Evolutionary conservation across 495 filamentous ascomycete genomes (phyloP), one percentile per base, ranked within the genome.

Genomic region (Penicillium fimorum): DNA sequence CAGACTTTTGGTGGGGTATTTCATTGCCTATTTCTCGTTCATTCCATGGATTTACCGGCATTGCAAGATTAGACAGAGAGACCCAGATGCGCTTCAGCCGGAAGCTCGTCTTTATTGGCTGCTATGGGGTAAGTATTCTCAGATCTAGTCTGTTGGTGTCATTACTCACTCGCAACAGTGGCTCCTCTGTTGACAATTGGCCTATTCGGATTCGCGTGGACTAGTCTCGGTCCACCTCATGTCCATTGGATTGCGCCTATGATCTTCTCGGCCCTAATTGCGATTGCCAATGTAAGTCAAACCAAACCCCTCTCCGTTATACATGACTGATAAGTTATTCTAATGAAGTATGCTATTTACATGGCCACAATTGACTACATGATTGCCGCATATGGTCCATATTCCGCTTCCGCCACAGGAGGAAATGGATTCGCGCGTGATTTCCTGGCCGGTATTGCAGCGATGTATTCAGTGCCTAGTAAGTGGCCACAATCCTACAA

Each of bases 281-380:
- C 83, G 12, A 86, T 87, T 52, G 84, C 86, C 15, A 87, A 88
- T 51, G 66, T 66, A 35, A 56, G 63, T 44, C 12, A 5, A 5
- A 1, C 13, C 18, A 13, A 4, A 1, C 12, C 7, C 22, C 6
- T 17, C 4, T 8, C 2, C 8, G 11, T 44, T 27, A 22, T 32
- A 17, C 0, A 24, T 9, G 5, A 40, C 11, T 48, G 25, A 41
- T 20, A 1, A 13, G 0, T 10, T 32, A 37, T 24, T 18, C 12
- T 11, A 13, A 30, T 33, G 1, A 13, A 68, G 68, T 88, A 86
- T 58, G 74, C 79, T 42, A 88, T 89, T 55, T 88, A 89, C 69
- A 90, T 91, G 87, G 87, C 87, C 2, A 91, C 89, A 0, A 86
- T 92, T 53, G 89, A 92, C 62, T 92, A 92, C 70, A 92, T 91